phyloP scores from a whole-genome alignment of 495 filamentous ascomycete genomes.

The Penicillium tannophilum region DNA sequence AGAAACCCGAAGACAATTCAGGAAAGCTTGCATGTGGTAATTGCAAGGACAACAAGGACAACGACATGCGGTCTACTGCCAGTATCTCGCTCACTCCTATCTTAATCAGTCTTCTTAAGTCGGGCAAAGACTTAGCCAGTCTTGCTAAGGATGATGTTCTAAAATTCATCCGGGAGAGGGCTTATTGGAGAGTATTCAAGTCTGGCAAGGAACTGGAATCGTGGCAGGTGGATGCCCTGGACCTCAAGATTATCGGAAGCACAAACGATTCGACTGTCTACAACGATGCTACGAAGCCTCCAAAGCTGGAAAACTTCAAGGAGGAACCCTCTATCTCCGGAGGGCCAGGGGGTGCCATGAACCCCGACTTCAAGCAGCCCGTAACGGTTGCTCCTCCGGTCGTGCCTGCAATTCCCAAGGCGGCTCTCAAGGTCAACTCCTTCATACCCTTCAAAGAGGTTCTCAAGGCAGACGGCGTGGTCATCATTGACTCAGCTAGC shows the following conservation, averaged over 20 bases:
- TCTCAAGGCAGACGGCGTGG: conserved; percentile 6
- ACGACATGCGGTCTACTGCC: conserved; percentile 7
- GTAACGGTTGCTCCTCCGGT: background rate
- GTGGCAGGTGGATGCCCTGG: conserved; percentile 3
- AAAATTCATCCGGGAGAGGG: conserved; percentile 10
- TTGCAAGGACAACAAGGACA: conserved; percentile 11
- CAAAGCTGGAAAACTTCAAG: conserved; percentile 10
- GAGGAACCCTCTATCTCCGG: conserved; percentile 13
- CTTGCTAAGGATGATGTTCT: conserved; percentile 12
- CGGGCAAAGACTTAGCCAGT: conserved; percentile 6
- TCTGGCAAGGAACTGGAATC: background rate
- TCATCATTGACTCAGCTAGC: conserved; percentile 7
- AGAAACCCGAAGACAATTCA: background rate
- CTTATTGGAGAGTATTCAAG: conserved; percentile 16
- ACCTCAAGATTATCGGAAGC: conserved; percentile 17
- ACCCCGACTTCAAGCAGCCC: conserved; percentile 12
- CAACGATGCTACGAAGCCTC: conserved; percentile 12
- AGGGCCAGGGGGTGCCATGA: conserved; percentile 9
- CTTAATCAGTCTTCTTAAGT: conserved; percentile 10
- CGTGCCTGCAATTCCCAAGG: conserved; percentile 6
- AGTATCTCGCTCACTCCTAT: conserved; percentile 15
- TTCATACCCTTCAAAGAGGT: conserved; percentile 4
- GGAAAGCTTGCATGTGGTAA: conserved; percentile 14
- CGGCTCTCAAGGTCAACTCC: conserved; percentile 1
- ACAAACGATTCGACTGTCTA: conserved; percentile 10